Evolutionary conservation across 2,329 filamentous ascomycete genomes (phyloP), one percentile per base, ranked within the genome.

Genomic region (Penicillium rolfsii): DNA sequence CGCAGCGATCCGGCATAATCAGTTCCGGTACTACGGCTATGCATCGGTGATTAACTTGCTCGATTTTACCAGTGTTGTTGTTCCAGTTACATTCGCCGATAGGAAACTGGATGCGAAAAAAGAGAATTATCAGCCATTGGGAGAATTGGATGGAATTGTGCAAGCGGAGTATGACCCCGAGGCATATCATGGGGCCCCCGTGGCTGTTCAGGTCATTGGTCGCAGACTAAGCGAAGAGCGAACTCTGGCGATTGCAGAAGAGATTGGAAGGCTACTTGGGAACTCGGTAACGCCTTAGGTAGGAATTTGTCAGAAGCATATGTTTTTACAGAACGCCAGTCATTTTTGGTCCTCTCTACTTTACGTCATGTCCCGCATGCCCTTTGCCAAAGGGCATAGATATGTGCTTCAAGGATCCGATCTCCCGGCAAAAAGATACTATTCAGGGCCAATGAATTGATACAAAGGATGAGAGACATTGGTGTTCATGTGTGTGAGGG

Each of bases 101-200:
- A 76, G 78, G 64, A 60, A 61, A 2, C 43, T 79, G 0, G 80
- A 82, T 59, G 41, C 58, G 30, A 60, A 55, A 33, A 59, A 52
- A 7, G 43, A 22, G 5, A 40, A 46, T 14, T 49, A 55, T 19
- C 24, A 53, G 33, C 43, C 58, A 1, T 30, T 77, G 26, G 79
- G 72, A 60, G 76, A 77, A 0, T 46, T 73, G 4, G 83, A 85
- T 63, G 70, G 67, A 57, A 66, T 70, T 35, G 80, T 80, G 26
- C 79, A 78, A 70, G 71, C 77, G 36, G 74, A 78, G 30, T 85
- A 81, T 67, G 79, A 82, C 56, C 73, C 79, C 0, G 78, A 80
- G 38, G 69, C 77, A 1, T 82, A 79, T 52, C 69, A 82, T 57
- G 78, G 78, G 1, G 77, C 74, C 0, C 79, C 79, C 16, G 78